Evolutionary conservation across 805 yeast genomes (phyloP).

Genomic region (Wickerhamiella spandovensis): DNA sequence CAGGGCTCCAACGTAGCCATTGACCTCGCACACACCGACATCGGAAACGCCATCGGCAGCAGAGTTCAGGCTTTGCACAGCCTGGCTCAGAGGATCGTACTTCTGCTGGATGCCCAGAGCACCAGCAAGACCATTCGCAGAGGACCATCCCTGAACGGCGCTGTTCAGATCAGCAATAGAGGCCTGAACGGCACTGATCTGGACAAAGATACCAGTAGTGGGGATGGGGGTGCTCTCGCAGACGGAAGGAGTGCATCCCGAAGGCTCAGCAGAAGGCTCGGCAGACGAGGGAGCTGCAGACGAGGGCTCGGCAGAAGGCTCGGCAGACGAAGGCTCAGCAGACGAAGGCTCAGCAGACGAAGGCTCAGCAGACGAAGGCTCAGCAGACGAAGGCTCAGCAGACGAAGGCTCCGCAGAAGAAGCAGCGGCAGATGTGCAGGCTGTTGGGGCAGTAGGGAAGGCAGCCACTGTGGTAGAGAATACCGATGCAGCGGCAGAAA

Average conservation of each 20-base stretch:
- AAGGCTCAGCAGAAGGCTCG: neutral
- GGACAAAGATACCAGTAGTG: neutral
- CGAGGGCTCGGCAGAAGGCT: slow-evolving; percentile 29
- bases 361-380: neutral
- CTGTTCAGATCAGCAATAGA: slow-evolving; percentile 12
- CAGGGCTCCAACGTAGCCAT: neutral
- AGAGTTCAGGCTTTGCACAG: slow-evolving; percentile 2
- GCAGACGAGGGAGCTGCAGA: neutral
- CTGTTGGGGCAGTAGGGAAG: neutral
- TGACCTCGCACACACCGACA: neutral
- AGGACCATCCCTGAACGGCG: slow-evolving; percentile 7
- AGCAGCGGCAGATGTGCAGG: slow-evolving; percentile 4
- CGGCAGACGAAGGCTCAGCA: slow-evolving; percentile 40
- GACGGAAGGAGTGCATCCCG: neutral
- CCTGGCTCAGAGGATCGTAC: slow-evolving; percentile 3
- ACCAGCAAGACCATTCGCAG: slow-evolving; percentile 10
- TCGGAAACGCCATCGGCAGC: slow-evolving; percentile 6
- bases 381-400: neutral
- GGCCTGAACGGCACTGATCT: slow-evolving; percentile 7
- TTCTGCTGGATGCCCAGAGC: slow-evolving; percentile 12
- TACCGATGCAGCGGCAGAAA: neutral
- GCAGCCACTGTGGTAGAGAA: neutral
- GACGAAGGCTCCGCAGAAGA: slow-evolving; percentile 9
- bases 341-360: slow-evolving; percentile 15
- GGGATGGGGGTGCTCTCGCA: neutral